Base-by-base conservation (phyloP, 1,284 basidiomycete genomes). In the Tylopilus sp. region DNA sequence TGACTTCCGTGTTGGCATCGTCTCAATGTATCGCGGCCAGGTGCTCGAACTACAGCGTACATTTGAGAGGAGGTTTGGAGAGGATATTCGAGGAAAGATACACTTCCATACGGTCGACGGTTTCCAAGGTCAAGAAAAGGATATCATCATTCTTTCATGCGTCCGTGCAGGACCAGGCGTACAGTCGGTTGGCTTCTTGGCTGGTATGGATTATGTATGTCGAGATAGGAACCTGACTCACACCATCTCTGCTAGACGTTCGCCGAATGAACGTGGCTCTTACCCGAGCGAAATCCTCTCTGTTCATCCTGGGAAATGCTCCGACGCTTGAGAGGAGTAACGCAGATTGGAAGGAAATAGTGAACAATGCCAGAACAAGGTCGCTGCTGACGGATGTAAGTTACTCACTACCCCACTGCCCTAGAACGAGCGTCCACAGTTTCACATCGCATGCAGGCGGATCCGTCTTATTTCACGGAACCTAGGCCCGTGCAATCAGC, bases 91-190 rank as follows among this genome's bases (percentile, higher is more conserved):
- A 4, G 76, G 78, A 21, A 81, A 78, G 29, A 83, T 99, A 38
- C 90, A 96, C 60, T 98, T 99, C 74, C 92, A 96, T 66, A 99
- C 96, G 0, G 96, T 99, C 35, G 93, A 97, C 71, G 94, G 94
- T 9, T 98, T 98, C 63, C 94, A 98, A 70, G 94, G 94, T 44
- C 94, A 97, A 72, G 94, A 97, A 67, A 97, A 97, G 68, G 91
- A 94, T 59, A 82, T 98, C 46, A 94, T 97, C 66, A 96, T 97
- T 54, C 75, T 97, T 17, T 96, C 94, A 3, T 94, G 91, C 66
- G 94, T 97, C 18, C 83, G 94, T 60, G 88, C 91, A 12, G 90
- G 92, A 3, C 83, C 88, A n/a, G 85, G 87, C 18, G 71, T 92
- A 18, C 77, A 80, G 52, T 80, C 72, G 2, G 84, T 99, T 53